Conservation (phyloP, 1,284 basidiomycete genomes). For the Apiotrichum akiyoshidainum region DNA sequence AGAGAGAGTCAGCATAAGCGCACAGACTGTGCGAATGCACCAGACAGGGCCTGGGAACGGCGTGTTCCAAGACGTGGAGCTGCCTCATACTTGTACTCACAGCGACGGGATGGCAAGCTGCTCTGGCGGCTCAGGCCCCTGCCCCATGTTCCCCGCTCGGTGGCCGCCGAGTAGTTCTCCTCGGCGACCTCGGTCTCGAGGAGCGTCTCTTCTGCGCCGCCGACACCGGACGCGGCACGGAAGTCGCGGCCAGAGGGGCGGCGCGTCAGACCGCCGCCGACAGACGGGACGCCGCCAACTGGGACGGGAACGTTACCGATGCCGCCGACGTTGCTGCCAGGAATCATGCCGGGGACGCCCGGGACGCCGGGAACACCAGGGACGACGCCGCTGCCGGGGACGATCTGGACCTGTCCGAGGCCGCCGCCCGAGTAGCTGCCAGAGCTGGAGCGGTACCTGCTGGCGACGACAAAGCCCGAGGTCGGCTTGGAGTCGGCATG, state of each 20-base stretch:
- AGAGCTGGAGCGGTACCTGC: constrained; percentile 15
- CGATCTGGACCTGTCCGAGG: neutral
- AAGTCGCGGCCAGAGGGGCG: constrained; percentile 24
- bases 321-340: neutral
- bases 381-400: constrained; percentile 4
- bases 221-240: neutral
- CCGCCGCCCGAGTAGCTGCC: neutral
- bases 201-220: constrained; percentile 25
- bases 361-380: neutral
- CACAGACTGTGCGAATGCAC: too few relatives aligned
- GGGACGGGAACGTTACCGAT: neutral
- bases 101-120: constrained; percentile 40
- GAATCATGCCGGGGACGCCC: too few relatives aligned
- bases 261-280: constrained; percentile 14
- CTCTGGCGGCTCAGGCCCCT: constrained; percentile 43
- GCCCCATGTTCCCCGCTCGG: constrained; percentile 31
- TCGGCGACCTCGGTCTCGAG: constrained; percentile 28
- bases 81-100: constrained; percentile 25
- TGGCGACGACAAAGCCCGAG: constrained; percentile 8
- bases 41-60: too few relatives aligned
- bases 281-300: neutral
- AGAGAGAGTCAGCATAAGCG: too few relatives aligned
- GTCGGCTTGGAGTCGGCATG: constrained; percentile 1
- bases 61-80: too few relatives aligned
- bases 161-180: constrained; percentile 26